These are phyloP conservation scores for Moniliella sp. DNA, from an alignment of 1,284 basidiomycete species.

Conservation along the genomic window DNA sequence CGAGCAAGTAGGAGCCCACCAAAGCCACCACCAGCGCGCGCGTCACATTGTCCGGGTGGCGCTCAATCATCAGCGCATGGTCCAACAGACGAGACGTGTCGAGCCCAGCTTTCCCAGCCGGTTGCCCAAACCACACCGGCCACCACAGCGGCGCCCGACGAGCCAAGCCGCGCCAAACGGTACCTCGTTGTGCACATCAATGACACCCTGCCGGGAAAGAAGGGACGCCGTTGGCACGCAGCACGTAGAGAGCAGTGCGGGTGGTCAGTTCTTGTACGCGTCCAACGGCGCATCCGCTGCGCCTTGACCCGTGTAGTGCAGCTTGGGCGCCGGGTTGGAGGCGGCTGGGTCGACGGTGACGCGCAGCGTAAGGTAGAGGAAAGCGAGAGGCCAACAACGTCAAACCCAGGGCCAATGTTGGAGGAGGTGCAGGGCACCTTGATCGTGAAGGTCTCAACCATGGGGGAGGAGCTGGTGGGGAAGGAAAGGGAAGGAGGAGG, in stretches of 20 bases:
- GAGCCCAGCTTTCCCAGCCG: conserved; percentile 55
- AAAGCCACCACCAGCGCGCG: conserved; percentile 90
- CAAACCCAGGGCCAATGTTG: conserved; percentile 94
- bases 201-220: conserved; percentile 47
- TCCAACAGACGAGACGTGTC: conserved; percentile 58
- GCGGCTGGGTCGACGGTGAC: conserved; percentile 36
- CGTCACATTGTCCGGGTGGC: conserved; percentile 95
- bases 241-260: conserved; percentile 87
- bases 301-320: conserved; percentile 70
- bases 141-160: conserved; percentile 89
- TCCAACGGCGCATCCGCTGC: conserved; percentile 72
- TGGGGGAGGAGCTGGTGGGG: too few species aligned
- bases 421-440: conserved; percentile 83
- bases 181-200: conserved; percentile 73
- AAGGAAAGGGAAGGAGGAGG: too few species aligned
- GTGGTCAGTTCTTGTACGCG: conserved; percentile 92
- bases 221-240: conserved; percentile 60
- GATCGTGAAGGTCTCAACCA: too few species aligned
- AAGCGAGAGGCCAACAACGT: conserved; percentile 87
- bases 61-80: conserved; percentile 94
- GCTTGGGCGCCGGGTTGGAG: conserved; percentile 37
- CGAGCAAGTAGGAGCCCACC: conserved; percentile 79
- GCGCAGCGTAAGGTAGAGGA: conserved; percentile 62
- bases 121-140: conserved; percentile 79
- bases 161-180: conserved; percentile 91